phyloP scores from a whole-genome alignment of 2,329 filamentous ascomycete genomes.

The Alternaria viburni region DNA sequence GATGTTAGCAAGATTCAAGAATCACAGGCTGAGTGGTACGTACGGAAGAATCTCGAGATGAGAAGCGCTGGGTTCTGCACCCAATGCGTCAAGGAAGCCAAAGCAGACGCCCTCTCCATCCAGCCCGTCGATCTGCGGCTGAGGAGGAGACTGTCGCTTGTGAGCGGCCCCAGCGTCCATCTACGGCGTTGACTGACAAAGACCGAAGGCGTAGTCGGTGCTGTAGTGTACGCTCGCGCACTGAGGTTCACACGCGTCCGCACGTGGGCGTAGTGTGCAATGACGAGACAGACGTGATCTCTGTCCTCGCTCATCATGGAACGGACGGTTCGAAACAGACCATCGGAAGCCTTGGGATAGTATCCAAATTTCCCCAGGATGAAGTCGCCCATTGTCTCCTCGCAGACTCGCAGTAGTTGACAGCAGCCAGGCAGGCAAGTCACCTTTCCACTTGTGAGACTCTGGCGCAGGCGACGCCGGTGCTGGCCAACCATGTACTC shows the following conservation, averaged over 20 bases:
- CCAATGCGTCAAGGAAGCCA: constrained; percentile 2
- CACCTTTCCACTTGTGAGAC: constrained; percentile 6
- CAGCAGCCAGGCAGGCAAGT: constrained; percentile 9
- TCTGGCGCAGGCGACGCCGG: constrained; percentile 7
- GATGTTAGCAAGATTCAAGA: background rate
- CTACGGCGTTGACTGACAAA: constrained; percentile 9
- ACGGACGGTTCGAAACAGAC: constrained; percentile 4
- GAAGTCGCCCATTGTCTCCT: constrained; percentile 4
- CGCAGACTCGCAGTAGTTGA: background rate
- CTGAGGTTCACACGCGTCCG: constrained; percentile 2
- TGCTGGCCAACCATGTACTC: constrained; percentile 9
- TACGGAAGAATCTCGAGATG: constrained; percentile 2
- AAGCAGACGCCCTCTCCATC: constrained; percentile 2
- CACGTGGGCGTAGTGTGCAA: constrained; percentile 2
- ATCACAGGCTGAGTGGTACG: background rate
- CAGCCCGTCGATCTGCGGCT: constrained; percentile 5
- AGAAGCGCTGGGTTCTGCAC: constrained; percentile 1
- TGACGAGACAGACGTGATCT: constrained; percentile 7
- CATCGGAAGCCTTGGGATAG: constrained; percentile 3
- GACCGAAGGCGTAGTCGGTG: background rate
- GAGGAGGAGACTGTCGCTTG: constrained; percentile 3
- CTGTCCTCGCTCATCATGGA: constrained; percentile 12
- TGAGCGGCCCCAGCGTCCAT: constrained; percentile 10
- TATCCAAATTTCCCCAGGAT: constrained; percentile 3
- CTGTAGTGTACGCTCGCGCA: constrained; percentile 5